Percentiles rank a stretch among this genome's conserved stretches.
Conservation (phyloP, 495 filamentous ascomycete genomes). For the Amphirosellinia nigrospora region DNA sequence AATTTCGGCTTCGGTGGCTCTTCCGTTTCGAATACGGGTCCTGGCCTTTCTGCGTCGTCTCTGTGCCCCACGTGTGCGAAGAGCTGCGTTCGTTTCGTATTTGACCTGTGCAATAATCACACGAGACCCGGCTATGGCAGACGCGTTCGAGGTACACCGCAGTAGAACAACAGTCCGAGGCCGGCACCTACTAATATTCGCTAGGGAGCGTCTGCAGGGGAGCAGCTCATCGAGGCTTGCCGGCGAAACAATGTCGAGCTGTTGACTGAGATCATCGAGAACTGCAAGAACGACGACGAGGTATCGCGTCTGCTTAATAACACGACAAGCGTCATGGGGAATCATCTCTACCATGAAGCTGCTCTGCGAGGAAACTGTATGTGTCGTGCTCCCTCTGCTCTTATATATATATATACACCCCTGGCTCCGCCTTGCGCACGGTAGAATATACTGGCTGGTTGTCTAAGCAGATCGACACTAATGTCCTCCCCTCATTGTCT, state of each 20-base stretch:
- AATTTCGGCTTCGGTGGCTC: neutral
- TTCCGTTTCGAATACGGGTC: neutral
- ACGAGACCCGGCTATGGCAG: conserved; percentile 46
- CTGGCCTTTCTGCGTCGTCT: neutral
- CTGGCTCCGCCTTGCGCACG: neutral
- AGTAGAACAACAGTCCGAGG: conserved; percentile 48
- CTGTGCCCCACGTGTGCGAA: neutral
- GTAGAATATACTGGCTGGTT: neutral
- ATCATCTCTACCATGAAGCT: conserved; percentile 87
- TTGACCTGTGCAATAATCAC: neutral
- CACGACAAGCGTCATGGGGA: conserved; percentile 82
- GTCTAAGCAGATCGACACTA: conserved; percentile 3
- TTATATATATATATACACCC: neutral
- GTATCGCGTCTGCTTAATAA: conserved; percentile 80
- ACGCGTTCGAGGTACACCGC: conserved; percentile 30
- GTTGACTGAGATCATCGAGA: conserved; percentile 64
- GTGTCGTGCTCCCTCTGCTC: conserved; percentile 39
- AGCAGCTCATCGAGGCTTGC: conserved; percentile 90
- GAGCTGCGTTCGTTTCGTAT: neutral
- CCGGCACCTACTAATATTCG: conserved; percentile 28
- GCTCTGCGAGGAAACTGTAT: conserved; percentile 84
- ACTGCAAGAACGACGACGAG: conserved; percentile 50
- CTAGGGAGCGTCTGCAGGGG: conserved; percentile 83
- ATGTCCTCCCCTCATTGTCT: neutral
- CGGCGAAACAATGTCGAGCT: conserved; percentile 90